Percentiles rank a stretch among this genome's conserved stretches.
These are phyloP conservation scores for Lecanoromycetidae sp. DNA, from an alignment of 2,329 filamentous ascomycete species.

Conservation along the genomic window DNA sequence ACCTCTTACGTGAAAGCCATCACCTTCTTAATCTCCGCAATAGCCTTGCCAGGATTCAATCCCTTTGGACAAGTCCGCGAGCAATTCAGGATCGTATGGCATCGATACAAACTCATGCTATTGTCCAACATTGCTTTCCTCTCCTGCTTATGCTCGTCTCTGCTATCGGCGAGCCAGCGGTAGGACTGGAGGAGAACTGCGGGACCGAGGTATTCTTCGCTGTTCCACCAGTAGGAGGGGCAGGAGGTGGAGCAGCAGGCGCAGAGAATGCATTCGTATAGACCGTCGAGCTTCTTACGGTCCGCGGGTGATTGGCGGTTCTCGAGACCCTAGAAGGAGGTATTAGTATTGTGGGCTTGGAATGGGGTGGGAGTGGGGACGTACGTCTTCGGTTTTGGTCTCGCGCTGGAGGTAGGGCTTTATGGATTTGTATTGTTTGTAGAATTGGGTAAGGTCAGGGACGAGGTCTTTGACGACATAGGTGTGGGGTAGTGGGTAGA, in stretches of 20 bases:
- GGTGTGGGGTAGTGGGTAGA: conserved; percentile 96
- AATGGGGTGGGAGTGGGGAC: conserved; percentile 13
- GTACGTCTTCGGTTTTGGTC: conserved; percentile 69
- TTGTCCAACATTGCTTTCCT: conserved; percentile 90
- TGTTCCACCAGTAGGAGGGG: conserved; percentile 99
- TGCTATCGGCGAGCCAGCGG: conserved; percentile 89
- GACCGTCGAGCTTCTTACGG: conserved; percentile 89
- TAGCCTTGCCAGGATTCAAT: conserved; percentile 85
- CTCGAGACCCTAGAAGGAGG: conserved; percentile 61
- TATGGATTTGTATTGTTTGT: conserved; percentile 99
- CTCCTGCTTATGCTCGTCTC: conserved; percentile 79
- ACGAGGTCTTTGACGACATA: conserved; percentile 99
- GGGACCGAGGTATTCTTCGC: conserved; percentile 94
- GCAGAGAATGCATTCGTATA: conserved; percentile 99
- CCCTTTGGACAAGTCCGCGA: conserved; percentile 97
- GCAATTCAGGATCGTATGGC: conserved; percentile 99
- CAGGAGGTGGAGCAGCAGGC: conserved; percentile 98
- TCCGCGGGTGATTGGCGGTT: conserved; percentile 83
- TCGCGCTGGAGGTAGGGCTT: conserved; percentile 95
- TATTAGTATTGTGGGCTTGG: not conserved
- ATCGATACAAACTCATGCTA: conserved; percentile 97
- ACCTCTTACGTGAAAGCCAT: conserved; percentile 48
- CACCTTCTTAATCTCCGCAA: conserved; percentile 97
- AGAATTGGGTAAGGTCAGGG: conserved; percentile 94
- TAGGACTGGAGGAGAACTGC: conserved; percentile 96